Base-by-base conservation (phyloP, 306 rosid species). In the Coriaria nepalensis region DNA sequence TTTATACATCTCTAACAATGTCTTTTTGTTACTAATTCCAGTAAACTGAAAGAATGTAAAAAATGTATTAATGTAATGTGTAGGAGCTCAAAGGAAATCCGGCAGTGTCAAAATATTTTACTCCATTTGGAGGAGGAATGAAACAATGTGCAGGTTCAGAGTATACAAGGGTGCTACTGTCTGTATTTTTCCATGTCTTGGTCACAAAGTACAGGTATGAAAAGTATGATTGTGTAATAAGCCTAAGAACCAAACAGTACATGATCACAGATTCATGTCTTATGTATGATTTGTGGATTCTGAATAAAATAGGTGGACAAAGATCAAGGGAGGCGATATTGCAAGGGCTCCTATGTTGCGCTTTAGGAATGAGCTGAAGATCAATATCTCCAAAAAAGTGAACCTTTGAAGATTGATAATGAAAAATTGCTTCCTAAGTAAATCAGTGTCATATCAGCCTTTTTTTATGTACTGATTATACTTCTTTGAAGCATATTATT, bases 61-160 rank as follows among this genome's bases (percentile, higher is more conserved):
- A 10, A 5, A 44, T 11, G 48, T 8, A 20, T 11, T 0, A 41
- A 44, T 44, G 9, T 13, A 2, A 10, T 4, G 13, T 11, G 11
- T 44, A 44, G 48, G 20, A 44, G 8, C 4, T 44, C 15, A 44
- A 44, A 44, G 14, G 15, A 13, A 44, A 44, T 13, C n/a, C n/a
- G n/a, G 32, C 6, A 7, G 32, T 13, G 14, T 44, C 48, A 7
- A 44, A 44, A 9, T 11, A 44, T 43, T 43, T 43, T 15, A 43
- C 13, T 13, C 47, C 47, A 2, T 43, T 43, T 43, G 47, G 47
- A 43, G 47, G 47, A 43, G 47, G 47, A 43, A 43, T 43, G 47
- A 43, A 12, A 15, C 47, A 43, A n/a, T 43, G 47, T 43, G 47
- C 47, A 8, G 47, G 47, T 9, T 13, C 47, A 8, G 47, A 43